These are phyloP conservation scores for Spathaspora gorwiae DNA, from an alignment of 805 yeast species.

Conservation along the genomic window DNA sequence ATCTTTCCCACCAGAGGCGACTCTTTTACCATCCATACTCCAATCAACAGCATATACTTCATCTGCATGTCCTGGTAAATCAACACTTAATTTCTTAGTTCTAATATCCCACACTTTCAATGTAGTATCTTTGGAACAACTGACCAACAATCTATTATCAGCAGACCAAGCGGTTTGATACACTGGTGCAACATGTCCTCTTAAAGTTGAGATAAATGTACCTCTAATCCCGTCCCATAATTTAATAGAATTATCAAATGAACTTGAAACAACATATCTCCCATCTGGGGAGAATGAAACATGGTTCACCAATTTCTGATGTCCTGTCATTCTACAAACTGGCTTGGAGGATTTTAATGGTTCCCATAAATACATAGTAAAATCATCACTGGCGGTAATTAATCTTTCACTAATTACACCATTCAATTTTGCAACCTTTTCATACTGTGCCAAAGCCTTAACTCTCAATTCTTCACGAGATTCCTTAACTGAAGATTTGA, in stretches of 20 bases:
- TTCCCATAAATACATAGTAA: conserved; percentile 97
- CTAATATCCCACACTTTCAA: conserved; percentile 94
- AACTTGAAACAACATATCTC: conserved; percentile 80
- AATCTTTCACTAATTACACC: conserved; percentile 65
- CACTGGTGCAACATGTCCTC: conserved; percentile 98
- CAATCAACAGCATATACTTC: conserved; percentile 97
- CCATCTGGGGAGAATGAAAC: conserved; percentile 97
- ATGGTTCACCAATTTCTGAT: conserved; percentile 93
- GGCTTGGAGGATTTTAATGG: conserved; percentile 81
- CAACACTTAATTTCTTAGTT: conserved; percentile 77
- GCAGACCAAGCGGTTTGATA: conserved; percentile 98
- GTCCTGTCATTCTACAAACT: conserved; percentile 91
- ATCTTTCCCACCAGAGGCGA: conserved; percentile 97
- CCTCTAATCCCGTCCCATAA: conserved; percentile 96
- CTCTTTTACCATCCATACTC: conserved; percentile 91
- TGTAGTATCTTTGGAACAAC: conserved; percentile 94
- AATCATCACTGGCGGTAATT: conserved; percentile 95
- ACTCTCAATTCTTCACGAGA: conserved; percentile 28
- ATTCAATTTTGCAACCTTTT: conserved; percentile 55
- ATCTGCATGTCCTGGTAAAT: conserved; percentile 93
- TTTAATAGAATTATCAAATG: conserved; percentile 92
- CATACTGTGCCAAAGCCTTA: conserved; percentile 57
- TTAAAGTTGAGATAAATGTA: conserved; percentile 77
- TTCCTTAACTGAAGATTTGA: conserved; percentile 31
- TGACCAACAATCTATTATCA: conserved; percentile 83